phyloP scores from a whole-genome alignment of 371 early-diverging fungal genomes.

The Smittium mucronatum region DNA sequence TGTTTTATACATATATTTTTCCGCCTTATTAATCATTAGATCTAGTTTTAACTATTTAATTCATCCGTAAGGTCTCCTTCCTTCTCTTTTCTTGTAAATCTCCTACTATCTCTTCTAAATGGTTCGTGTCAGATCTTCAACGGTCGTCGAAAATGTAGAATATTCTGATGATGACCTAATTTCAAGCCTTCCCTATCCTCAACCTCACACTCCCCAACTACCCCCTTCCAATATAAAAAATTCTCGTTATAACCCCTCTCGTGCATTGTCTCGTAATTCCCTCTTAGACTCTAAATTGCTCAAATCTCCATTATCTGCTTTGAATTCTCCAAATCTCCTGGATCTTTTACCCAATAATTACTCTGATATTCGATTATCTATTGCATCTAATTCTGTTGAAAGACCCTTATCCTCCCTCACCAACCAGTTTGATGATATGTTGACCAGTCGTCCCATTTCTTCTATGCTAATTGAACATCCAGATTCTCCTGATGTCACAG shows the following conservation, averaged over 20 bases:
- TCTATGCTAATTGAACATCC: slow-evolving; percentile 26
- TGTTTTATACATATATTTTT: no score
- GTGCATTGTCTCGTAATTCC: neutral
- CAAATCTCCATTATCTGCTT: neutral
- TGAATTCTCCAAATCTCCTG: neutral
- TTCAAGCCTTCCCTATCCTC: neutral
- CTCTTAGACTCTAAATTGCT: neutral
- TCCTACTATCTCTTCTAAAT: no score
- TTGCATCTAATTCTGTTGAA: neutral
- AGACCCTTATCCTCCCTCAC: neutral
- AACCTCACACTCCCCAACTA: neutral
- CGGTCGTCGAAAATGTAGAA: neutral
- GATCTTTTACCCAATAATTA: neutral
- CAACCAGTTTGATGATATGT: neutral
- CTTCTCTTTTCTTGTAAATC: no score
- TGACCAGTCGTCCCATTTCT: slow-evolving; percentile 18
- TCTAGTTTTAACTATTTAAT: no score
- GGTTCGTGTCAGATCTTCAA: neutral
- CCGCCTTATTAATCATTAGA: no score
- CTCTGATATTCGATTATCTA: neutral
- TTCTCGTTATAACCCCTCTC: neutral
- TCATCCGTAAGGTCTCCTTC: no score
- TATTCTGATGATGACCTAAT: neutral
- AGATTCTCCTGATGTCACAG: slow-evolving; percentile 32
- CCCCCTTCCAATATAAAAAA: neutral